Percentiles rank a stretch among this genome's conserved stretches.
phyloP scores from a whole-genome alignment of 2,329 filamentous ascomycete species.

The Talaromyces marneffei region DNA sequence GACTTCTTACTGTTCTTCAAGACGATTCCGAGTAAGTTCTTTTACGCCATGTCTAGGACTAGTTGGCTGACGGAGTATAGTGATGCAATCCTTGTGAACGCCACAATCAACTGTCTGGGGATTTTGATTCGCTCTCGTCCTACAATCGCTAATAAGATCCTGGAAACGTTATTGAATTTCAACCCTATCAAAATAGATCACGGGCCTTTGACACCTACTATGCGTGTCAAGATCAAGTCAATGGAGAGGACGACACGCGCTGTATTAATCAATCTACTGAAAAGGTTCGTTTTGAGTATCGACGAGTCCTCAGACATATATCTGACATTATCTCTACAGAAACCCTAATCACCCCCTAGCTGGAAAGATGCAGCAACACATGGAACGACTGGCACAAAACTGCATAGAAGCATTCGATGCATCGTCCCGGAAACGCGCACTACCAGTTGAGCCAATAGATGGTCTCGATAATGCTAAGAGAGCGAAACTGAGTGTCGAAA shows the following conservation, averaged over 20 bases:
- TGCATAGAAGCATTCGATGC: constrained; percentile 77
- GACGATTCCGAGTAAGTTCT: constrained; percentile 67
- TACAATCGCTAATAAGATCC: constrained; percentile 74
- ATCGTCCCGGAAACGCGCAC: constrained; percentile 65
- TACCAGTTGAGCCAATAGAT: constrained; percentile 64
- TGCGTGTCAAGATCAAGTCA: constrained; percentile 77
- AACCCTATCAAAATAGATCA: constrained; percentile 80
- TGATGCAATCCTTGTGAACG: constrained; percentile 82
- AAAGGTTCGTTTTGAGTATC: constrained; percentile 52
- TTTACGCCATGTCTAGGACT: background rate
- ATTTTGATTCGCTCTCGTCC: constrained; percentile 77
- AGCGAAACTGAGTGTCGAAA: constrained; percentile 59
- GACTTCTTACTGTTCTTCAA: constrained; percentile 77
- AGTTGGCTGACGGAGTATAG: constrained; percentile 40
- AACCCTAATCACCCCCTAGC: constrained; percentile 73
- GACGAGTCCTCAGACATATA: background rate
- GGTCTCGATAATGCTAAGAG: constrained; percentile 74
- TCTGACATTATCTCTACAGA: constrained; percentile 42
- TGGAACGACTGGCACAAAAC: constrained; percentile 74
- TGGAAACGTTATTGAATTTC: constrained; percentile 81
- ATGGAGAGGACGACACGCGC: constrained; percentile 91
- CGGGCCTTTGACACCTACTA: constrained; percentile 68
- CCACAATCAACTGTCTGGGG: constrained; percentile 82
- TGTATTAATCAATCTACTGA: constrained; percentile 74
- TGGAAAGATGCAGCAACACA: constrained; percentile 75